Base-by-base conservation (phyloP, 768 basidiomycete species). In the Phylloporus arenicola region DNA sequence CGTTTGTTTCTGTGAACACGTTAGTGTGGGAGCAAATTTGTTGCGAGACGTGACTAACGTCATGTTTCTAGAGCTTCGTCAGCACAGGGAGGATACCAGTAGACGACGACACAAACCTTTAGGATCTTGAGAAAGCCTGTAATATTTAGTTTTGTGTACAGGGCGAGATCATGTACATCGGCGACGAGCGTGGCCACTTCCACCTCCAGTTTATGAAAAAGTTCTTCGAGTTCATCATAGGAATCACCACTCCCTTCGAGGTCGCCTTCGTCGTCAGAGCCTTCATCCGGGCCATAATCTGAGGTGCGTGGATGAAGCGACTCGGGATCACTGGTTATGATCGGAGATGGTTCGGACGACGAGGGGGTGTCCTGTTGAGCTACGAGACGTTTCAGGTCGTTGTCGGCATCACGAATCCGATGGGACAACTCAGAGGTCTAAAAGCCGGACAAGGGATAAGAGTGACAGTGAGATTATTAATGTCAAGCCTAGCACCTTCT, bases 41-140 rank as follows among this genome's bases (percentile, higher is more conserved):
- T 42, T 38, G 34, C 43, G 31, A 25, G 25, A 37, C 2, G 34
- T 13, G 24, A 38, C 68, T 76, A 60, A 93, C 92, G 65, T 96
- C 93, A 66, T 97, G 93, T 86, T 97, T 97, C 88, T 92, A 54
- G 25, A 41, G 41, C 35, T 25, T 25, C 14, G 3, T 65, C 27
- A 57, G 54, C 44, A 42, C 31, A 4, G 19, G 42, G 48, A n/a
- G 24, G 37, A 35, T 31, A 43, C 37, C 16, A 27, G 14, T 27
- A 22, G 29, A 49, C 2, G 45, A 42, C 2, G 22, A 42, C 12
- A 67, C 68, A 42, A 52, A 86, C 88, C 79, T 98, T 97, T 54
- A 97, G 75, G 54, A 97, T 97, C 72, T 99, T 99, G 78, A 97
- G 88, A 67, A 99, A 99, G 10, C 96, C 96, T 1, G 96, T 97